Base-by-base conservation (phyloP, 495 filamentous ascomycete species). In the Oleoguttula mirabilis region DNA sequence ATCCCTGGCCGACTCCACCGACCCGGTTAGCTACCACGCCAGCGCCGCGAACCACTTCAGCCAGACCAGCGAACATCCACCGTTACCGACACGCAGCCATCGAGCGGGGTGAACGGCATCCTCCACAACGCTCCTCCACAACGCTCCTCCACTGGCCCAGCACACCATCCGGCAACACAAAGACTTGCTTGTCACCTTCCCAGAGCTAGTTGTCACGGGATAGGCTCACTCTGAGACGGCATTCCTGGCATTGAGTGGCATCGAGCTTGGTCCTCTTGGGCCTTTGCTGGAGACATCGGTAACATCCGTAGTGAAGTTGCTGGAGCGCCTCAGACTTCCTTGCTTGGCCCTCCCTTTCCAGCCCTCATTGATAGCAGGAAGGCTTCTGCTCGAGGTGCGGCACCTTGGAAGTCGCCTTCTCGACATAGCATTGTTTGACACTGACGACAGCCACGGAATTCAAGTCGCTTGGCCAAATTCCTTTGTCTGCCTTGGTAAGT, bases 21-120 rank as follows among this genome's bases (percentile, higher is more conserved):
- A 45, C 48, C 48, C 20, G 48, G 43, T 22, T 45, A 24, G 24
- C 30, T 15, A 30, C 33, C 47, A 41, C 35, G 28, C 40, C 27
- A 8, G 8, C 27, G 27, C 14, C 27, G 27, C 27, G 14, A 14
- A 30, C 27, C 27, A 14, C 8, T 8, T 30, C 14, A 8, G 27
- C 27, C 14, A 8, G 27, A 30, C 14, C 27, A 30, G 14, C 27
- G 27, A 30, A 43, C 30, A 11, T 10, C 40, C 6, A n/a, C 28
- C 31, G 40, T 25, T 24, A 27, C 30, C 15, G 40, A 36, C 32
- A 43, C n/a, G 2, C 25, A 21, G 40, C 40, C 40, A 15, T 25
- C 15, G 15, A 10, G 40, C 40, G 40, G 28, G 28, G 40, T 34
- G 40, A 30, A 14, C n/a, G 28, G 24, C 6, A 8, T 4, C 8